Percentiles rank a stretch among this genome's conserved stretches.
These are phyloP conservation scores for Malus sylvestris DNA, from an alignment of 306 rosid species.

Conservation along the genomic window DNA sequence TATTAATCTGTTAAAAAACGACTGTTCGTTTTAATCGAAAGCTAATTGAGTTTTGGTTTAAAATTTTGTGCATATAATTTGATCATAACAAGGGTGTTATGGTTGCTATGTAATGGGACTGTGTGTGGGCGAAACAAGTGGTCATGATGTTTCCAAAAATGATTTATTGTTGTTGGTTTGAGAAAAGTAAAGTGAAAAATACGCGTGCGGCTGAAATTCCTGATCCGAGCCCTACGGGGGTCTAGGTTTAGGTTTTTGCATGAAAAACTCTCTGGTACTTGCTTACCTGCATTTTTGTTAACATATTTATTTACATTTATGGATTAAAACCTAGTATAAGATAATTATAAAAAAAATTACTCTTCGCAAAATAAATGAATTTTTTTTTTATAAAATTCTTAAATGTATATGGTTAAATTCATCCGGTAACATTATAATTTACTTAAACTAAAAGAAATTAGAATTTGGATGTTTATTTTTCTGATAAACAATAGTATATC, in stretches of 20 bases:
- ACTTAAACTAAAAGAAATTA: neutral
- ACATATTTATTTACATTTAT: too few relatives aligned
- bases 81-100: neutral
- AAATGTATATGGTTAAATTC: too few relatives aligned
- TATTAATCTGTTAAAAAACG: too few relatives aligned
- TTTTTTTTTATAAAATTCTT: too few relatives aligned
- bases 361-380: too few relatives aligned
- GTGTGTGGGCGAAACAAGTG: neutral
- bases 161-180: neutral
- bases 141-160: slow-evolving; percentile 18
- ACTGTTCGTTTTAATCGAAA: too few relatives aligned
- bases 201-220: neutral
- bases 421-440: neutral
- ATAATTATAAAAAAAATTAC: too few relatives aligned
- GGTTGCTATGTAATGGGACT: neutral
- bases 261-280: too few relatives aligned
- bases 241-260: neutral
- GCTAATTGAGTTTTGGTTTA: neutral
- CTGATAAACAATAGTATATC: too few relatives aligned
- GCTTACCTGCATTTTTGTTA: neutral
- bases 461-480: too few relatives aligned
- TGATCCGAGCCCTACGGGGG: too few relatives aligned
- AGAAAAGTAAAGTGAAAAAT: neutral
- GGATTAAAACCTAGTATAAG: too few relatives aligned
- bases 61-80: neutral